Evolutionary conservation across 2,329 filamentous ascomycete genomes (phyloP), one percentile per base, ranked within the genome.

Genomic region (Aspergillus texensis): DNA sequence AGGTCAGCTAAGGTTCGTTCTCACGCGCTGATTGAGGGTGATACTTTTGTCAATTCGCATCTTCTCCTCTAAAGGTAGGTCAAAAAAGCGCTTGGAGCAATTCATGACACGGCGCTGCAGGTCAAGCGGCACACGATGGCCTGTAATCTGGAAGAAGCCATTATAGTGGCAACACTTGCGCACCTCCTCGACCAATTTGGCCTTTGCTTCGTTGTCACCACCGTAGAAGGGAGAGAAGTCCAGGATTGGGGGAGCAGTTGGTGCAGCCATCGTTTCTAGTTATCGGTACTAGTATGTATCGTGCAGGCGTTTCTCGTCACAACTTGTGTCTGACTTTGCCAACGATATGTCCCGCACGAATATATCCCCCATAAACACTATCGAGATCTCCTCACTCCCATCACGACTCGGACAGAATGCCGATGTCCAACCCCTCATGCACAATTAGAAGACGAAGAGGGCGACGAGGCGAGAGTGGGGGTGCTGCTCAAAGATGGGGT

Each of bases 81-180:
- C 67, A 56, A 82, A 82, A 65, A 82, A 81, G 12, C 74, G 71
- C 58, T 78, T 78, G 21, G 76, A 76, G 65, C 75, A 77, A 9
- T 68, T 41, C 71, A 83, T 75, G 12, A 81, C 75, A 8, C 70
- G 68, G 3, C 75, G 67, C 58, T 81, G 79, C 3, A 82, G 64
- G 2, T 75, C 70, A 9, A 74, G 50, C 1, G 80, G 75, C 6
- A 82, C 74, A 1, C 74, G 70, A 58, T 82, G 80, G 32, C 77
- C 77, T 2, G 74, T 77, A 64, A 82, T 80, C 61, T 82, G 80
- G 68, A 82, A 83, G 70, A 83, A 83, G 24, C 81, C 81, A 41
- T 41, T 41, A 6, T 41, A 41, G 16, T 41, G 39, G 39, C 72
- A 74, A 19, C 67, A 72, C 19, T 70, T 64, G n/a, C 71, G 69